phyloP scores from a whole-genome alignment of 768 basidiomycete species.

The Kwoniella mangroviensis region DNA sequence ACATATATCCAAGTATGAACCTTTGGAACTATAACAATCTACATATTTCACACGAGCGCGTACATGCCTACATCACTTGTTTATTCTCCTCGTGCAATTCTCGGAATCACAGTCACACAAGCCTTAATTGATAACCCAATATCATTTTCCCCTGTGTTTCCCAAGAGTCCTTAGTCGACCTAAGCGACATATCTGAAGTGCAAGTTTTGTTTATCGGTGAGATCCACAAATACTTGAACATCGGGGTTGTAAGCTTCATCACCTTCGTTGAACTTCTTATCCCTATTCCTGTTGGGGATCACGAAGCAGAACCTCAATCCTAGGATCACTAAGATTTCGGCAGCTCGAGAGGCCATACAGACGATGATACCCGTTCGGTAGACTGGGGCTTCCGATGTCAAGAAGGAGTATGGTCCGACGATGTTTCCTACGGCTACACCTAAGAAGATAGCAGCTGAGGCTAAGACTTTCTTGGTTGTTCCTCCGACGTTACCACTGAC shows the following conservation, averaged over 20 bases:
- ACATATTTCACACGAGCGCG: too few relatives aligned
- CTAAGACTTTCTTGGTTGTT: slow-evolving; percentile 51
- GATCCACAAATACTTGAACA: slow-evolving; percentile 36
- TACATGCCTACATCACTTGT: too few relatives aligned
- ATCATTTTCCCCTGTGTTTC: not conserved
- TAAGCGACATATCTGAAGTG: slow-evolving; percentile 41
- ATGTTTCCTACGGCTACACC: slow-evolving; percentile 51
- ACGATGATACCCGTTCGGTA: slow-evolving; percentile 49
- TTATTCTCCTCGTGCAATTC: not conserved
- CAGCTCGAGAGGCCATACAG: slow-evolving; percentile 41
- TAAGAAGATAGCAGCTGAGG: slow-evolving; percentile 46
- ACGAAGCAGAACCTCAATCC: slow-evolving; percentile 40
- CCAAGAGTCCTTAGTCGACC: not conserved
- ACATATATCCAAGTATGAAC: too few relatives aligned
- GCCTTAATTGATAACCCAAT: not conserved
- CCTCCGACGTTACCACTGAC: slow-evolving; percentile 49
- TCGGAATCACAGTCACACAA: not conserved
- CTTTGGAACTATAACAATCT: too few relatives aligned
- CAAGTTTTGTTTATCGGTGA: slow-evolving; percentile 49
- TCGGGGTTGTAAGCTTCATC: slow-evolving; percentile 40
- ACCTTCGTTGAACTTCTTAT: slow-evolving; percentile 40
- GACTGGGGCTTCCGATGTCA: slow-evolving; percentile 35
- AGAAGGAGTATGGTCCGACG: slow-evolving; percentile 37
- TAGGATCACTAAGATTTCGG: slow-evolving; percentile 48
- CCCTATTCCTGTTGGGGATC: slow-evolving; percentile 40